Evolutionary conservation across 345 rosid genomes (phyloP), one percentile per base, ranked within the genome.

Genomic region (Boechera divaricarpa): DNA sequence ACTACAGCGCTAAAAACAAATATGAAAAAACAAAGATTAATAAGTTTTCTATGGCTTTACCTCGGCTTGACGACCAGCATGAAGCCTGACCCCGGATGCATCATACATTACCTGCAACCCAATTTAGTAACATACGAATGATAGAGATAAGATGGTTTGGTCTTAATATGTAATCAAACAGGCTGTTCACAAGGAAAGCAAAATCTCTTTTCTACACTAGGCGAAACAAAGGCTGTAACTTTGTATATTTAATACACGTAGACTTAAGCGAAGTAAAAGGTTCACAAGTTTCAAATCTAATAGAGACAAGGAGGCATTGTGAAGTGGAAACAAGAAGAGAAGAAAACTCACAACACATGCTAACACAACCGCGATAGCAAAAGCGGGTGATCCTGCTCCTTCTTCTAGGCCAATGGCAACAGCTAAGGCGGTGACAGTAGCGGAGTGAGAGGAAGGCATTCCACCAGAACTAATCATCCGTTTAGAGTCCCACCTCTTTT

Each of bases 41-140:
- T 8, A 63, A 33, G 7, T 61, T 41, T 51, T 32, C 35, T 24
- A 79, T 33, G 62, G 74, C 82, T 45, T 75, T 80, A 92, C 97
- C 86, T 94, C 98, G 61, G 97, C 98, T 83, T 94, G 98, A 71
- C 95, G 96, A 66, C 98, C 98, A 72, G 98, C 98, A 80, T 92
- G 98, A 74, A 86, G 93, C 76, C 98, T 88, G 69, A 94, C 89
- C 18, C 98, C 98, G 1, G 97, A 86, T 16, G 98, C 98, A 85
- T 94, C 98, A 82, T 90, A 94, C 98, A 92, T 94, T 10, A 94
- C 98, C 98, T 94, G 78, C 68, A 84, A 21, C 28, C 57, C 69
- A 57, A 21, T 21, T 24, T 77, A 28, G 29, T 2, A 28, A 28
- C 24, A 21, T 0, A 54, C n/a, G 57, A 67, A 36, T 21, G 13